Base-by-base conservation (phyloP, 352 stramenopile species). In the Pythium brachiatum region DNA sequence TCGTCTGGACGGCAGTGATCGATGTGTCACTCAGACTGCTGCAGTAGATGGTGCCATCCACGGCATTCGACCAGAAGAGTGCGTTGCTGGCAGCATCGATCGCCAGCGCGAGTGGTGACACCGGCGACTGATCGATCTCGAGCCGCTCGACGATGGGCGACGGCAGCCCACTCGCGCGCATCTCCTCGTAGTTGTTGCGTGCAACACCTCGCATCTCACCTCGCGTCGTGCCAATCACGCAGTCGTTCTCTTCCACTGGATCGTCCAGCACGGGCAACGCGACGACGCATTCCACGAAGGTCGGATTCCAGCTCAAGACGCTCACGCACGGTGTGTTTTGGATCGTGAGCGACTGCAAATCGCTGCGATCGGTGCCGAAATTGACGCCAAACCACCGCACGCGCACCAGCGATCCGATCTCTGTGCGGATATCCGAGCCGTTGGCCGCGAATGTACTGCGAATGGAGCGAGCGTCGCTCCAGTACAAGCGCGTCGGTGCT, bases 31-130 rank as follows among this genome's bases (percentile, higher is more conserved):
- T 15, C n/a, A 89, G 61, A 38, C 68, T 79, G n/a, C 70, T 89
- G 1, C 76, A 67, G 57, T 92, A 92, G 36, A 92, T 83, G 0
- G 46, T 68, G 0, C 83, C 81, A 34, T 92, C 83, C 1, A 60
- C 66, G 7, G 81, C 83, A 44, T 90, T 92, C 29, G 81, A 84
- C 83, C 83, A 92, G 61, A 86, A 90, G 4, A 92, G 57, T 67
- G 75, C 84, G 39, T 78, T 55, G 23, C 23, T 52, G 23, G 73
- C 26, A 7, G 21, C 32, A 21, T 70, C 73, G 18, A 90, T 65
- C 7, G 63, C 69, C 20, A 90, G 57, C 4, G 83, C 76, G 7
- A 85, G 78, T 2, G 83, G 81, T 9, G 73, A 57, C 11, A 89
- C 53, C n/a, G 58, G 64, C 12, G 47, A 63, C 15, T 60, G 38